Evolutionary conservation across 2,329 filamentous ascomycete genomes (phyloP).

Genomic region (Epichloe bromicola): DNA sequence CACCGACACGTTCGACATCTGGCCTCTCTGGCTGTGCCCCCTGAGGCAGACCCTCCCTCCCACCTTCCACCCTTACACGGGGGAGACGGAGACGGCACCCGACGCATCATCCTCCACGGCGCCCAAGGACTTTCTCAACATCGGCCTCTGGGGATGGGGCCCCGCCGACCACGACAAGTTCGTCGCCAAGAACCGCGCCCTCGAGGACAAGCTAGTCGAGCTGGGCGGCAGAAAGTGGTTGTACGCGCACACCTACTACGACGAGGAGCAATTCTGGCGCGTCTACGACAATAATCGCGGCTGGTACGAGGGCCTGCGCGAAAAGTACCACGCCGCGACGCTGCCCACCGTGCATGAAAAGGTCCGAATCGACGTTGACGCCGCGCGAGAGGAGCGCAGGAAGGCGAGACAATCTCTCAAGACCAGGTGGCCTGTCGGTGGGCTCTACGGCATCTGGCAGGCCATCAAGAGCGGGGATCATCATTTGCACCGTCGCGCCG

Average conservation of each 20-base stretch:
- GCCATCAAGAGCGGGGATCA: slow-evolving; percentile 46
- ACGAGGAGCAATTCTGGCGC: slow-evolving; percentile 56
- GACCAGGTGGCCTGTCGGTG: slow-evolving; percentile 41
- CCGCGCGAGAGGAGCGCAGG: slow-evolving; percentile 25
- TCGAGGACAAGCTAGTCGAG: slow-evolving; percentile 56
- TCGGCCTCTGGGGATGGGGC: slow-evolving; percentile 72
- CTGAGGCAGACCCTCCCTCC: slow-evolving; percentile 34
- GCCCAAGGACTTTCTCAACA: slow-evolving; percentile 38
- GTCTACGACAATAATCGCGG: slow-evolving; percentile 39
- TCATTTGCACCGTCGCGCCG: slow-evolving; percentile 35
- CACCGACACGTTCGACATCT: slow-evolving; percentile 36
- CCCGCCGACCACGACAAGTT: slow-evolving; percentile 45
- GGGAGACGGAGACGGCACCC: slow-evolving; percentile 16
- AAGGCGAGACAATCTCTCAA: slow-evolving; percentile 30
- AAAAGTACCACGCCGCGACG: slow-evolving; percentile 47
- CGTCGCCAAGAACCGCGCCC: slow-evolving; percentile 52
- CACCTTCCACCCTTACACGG: slow-evolving; percentile 43
- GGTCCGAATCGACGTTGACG: slow-evolving; percentile 42
- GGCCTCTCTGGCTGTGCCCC: slow-evolving; percentile 48
- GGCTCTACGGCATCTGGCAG: slow-evolving; percentile 46
- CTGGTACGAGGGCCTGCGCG: slow-evolving; percentile 50
- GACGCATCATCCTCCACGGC: slow-evolving; percentile 6
- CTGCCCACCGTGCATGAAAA: slow-evolving; percentile 62
- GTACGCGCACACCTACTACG: slow-evolving; percentile 77
- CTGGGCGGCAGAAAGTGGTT: slow-evolving; percentile 76